Evolutionary conservation across 2,329 filamentous ascomycete species (phyloP).

Genomic region (Fusarium sp.): DNA sequence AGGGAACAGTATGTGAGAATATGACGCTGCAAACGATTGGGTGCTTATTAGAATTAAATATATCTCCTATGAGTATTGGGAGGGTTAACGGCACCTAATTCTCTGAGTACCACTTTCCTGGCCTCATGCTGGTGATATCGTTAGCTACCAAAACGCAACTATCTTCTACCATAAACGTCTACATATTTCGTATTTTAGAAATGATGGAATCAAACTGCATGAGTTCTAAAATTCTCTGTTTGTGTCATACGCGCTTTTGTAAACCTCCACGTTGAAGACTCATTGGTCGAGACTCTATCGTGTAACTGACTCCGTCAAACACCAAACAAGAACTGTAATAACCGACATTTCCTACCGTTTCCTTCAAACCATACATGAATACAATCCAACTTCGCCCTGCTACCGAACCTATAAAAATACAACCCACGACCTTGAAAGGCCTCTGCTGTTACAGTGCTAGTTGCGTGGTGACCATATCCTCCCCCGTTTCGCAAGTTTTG

Average conservation of each 20-base stretch:
- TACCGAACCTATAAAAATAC: slow-evolving; percentile 16
- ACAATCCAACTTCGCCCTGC: slow-evolving; percentile 14
- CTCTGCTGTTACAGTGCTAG: slow-evolving; percentile 11
- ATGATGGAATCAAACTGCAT: neutral
- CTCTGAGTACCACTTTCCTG: neutral
- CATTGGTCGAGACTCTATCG: neutral
- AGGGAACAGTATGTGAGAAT: slow-evolving; percentile 1
- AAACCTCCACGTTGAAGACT: neutral
- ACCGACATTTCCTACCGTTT: slow-evolving; percentile 18
- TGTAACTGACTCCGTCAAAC: slow-evolving; percentile 25
- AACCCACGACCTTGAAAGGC: slow-evolving; percentile 3
- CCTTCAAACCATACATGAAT: slow-evolving; percentile 27
- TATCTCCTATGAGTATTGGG: neutral
- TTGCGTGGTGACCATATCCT: slow-evolving; percentile 16
- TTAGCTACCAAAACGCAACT: neutral
- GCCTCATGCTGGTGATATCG: neutral
- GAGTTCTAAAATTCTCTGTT: neutral
- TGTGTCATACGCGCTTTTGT: slow-evolving; percentile 3
- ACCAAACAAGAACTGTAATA: slow-evolving; percentile 19
- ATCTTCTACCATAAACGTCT: neutral
- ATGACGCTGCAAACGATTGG: neutral
- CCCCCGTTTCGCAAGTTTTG: slow-evolving; percentile 31
- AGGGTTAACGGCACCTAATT: neutral
- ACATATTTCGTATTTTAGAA: neutral
- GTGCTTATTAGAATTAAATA: neutral